A percentile compares a stretch with the other conserved stretches of the same genome.
phyloP scores from a whole-genome alignment of 495 filamentous ascomycete species.

The Aspergillus mulundensis region DNA sequence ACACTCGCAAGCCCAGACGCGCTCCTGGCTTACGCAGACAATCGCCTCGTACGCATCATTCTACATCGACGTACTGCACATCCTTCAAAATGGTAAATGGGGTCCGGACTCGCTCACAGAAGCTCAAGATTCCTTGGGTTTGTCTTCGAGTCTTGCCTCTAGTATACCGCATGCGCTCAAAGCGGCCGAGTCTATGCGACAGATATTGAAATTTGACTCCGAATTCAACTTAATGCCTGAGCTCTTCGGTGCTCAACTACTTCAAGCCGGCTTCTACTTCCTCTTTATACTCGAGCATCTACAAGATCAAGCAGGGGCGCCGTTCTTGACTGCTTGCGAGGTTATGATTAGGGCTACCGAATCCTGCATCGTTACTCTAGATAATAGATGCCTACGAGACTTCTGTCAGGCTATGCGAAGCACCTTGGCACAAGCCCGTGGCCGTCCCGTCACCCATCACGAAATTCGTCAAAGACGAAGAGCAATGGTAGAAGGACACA shows the following conservation, averaged over 20 bases:
- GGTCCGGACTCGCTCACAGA: slow-evolving; percentile 78
- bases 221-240: slow-evolving; percentile 85
- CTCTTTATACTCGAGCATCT: slow-evolving; percentile 78
- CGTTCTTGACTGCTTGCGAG: slow-evolving; percentile 79
- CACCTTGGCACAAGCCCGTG: slow-evolving; percentile 71
- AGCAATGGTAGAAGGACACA: slow-evolving; percentile 66
- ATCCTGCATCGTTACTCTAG: slow-evolving; percentile 77
- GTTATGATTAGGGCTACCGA: slow-evolving; percentile 81
- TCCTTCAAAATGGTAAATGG: slow-evolving; percentile 80
- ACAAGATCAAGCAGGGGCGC: slow-evolving; percentile 70
- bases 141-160: slow-evolving; percentile 71
- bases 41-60: slow-evolving; percentile 85
- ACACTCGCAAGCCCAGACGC: slow-evolving; percentile 36
- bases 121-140: slow-evolving; percentile 83
- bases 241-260: slow-evolving; percentile 79
- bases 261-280: slow-evolving; percentile 76
- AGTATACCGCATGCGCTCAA: slow-evolving; percentile 74
- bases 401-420: slow-evolving; percentile 82
- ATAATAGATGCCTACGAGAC: slow-evolving; percentile 80
- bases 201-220: slow-evolving; percentile 76
- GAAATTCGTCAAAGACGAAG: slow-evolving; percentile 70
- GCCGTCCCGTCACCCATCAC: slow-evolving; percentile 67
- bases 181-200: slow-evolving; percentile 72
- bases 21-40: slow-evolving; percentile 68
- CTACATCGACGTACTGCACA: slow-evolving; percentile 77